These are phyloP conservation scores for Apophysomyces elegans DNA, from an alignment of 371 early-diverging fungal species.

Conservation along the genomic window DNA sequence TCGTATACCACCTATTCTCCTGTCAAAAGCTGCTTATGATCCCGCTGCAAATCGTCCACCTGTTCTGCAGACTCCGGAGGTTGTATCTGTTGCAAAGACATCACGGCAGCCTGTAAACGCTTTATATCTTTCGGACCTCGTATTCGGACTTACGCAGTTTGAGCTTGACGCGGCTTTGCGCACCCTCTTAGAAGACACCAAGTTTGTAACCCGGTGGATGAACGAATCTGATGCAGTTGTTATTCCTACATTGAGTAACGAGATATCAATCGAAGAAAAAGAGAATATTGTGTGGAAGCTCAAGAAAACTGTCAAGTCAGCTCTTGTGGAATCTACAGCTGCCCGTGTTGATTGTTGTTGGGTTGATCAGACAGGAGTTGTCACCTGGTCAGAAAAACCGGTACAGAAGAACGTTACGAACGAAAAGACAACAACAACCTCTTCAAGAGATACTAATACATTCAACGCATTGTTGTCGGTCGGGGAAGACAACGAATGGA, in stretches of 20 bases:
- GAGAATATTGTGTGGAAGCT: slow-evolving; percentile 54
- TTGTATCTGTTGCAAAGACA: slow-evolving; percentile 15
- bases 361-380: slow-evolving; percentile 59
- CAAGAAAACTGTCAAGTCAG: slow-evolving; percentile 42
- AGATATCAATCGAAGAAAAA: slow-evolving; percentile 52
- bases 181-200: slow-evolving; percentile 41
- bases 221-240: slow-evolving; percentile 56
- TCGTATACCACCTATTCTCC: slow-evolving; percentile 40
- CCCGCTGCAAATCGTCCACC: slow-evolving; percentile 44
- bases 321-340: slow-evolving; percentile 39
- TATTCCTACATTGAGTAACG: slow-evolving; percentile 44
- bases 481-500: slow-evolving; percentile 37
- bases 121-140: slow-evolving; percentile 54
- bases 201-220: slow-evolving; percentile 54
- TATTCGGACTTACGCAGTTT: slow-evolving; percentile 56
- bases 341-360: slow-evolving; percentile 64
- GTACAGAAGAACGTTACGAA: background rate
- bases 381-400: slow-evolving; percentile 50
- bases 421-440: background rate
- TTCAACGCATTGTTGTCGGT: slow-evolving; percentile 27
- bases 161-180: slow-evolving; percentile 53
- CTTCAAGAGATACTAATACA: slow-evolving; percentile 18
- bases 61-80: slow-evolving; percentile 20
- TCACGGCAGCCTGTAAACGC: slow-evolving; percentile 58
- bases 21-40: slow-evolving; percentile 47